A percentile compares a stretch with the other conserved stretches of the same genome.
Conservation (phyloP, 2,329 filamentous ascomycete genomes). For the Colletotrichum costaricense region DNA sequence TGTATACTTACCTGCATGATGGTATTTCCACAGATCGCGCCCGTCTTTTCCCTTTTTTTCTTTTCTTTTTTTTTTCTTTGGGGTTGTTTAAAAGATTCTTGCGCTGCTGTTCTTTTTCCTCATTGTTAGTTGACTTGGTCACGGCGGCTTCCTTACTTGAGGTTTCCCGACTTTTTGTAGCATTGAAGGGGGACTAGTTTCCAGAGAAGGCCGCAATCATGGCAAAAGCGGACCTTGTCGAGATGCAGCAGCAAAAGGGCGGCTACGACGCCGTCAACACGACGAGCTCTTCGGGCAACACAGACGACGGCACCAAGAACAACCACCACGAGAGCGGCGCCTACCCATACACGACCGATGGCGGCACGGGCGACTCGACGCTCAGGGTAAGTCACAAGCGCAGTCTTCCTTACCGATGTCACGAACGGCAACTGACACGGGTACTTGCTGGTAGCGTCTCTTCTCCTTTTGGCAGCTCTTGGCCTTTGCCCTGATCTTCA, state of each 20-base stretch:
- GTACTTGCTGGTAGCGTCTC: neutral
- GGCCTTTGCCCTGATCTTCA: conserved; percentile 31
- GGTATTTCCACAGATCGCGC: neutral
- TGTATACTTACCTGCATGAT: neutral
- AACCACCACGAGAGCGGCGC: neutral
- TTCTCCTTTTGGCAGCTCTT: conserved; percentile 32
- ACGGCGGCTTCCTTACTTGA: neutral
- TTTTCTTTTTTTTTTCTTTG: neutral
- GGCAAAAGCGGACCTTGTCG: neutral
- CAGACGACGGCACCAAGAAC: neutral
- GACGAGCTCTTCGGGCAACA: conserved; percentile 22
- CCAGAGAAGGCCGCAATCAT: neutral
- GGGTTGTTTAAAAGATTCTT: neutral
- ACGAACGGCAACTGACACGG: neutral
- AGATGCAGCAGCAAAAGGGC: conserved; percentile 20
- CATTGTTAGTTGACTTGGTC: too few species aligned
- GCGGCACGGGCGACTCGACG: conserved; percentile 14
- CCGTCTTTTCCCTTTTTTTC: neutral
- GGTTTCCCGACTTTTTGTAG: fast-evolving
- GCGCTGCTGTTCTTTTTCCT: neutral
- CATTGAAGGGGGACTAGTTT: too few species aligned
- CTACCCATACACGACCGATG: neutral
- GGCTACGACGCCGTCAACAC: conserved; percentile 26
- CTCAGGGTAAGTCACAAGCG: conserved; percentile 6
- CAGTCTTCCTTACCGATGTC: too few species aligned